phyloP scores from a whole-genome alignment of 768 basidiomycete genomes.

The Trametes villosa region DNA sequence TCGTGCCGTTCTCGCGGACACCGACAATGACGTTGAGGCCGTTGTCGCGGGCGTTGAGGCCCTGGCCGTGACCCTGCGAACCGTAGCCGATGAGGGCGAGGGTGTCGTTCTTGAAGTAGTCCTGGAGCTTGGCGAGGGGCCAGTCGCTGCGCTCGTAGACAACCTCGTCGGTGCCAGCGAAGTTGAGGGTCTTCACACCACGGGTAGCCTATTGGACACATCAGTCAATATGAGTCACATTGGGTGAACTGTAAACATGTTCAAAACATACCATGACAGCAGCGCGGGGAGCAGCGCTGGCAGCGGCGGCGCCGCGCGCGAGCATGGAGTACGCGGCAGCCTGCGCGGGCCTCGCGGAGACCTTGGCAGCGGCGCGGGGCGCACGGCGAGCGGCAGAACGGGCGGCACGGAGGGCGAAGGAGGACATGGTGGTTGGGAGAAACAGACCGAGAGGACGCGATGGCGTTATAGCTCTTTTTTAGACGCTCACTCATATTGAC shows the following conservation, averaged over 20 bases:
- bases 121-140: conserved; percentile 96
- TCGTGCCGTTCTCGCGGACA: conserved; percentile 95
- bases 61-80: conserved; percentile 98
- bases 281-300: conserved; percentile 33
- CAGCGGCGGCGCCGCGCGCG: conserved; percentile 42
- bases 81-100: conserved; percentile 99
- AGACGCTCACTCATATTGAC: conserved; percentile 20
- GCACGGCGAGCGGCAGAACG: conserved; percentile 70
- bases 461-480: conserved; percentile 19
- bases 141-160: conserved; percentile 98
- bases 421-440: conserved; percentile 55
- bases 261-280: conserved; percentile 43
- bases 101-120: conserved; percentile 99
- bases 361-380: conserved; percentile 51
- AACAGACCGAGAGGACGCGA: neutral
- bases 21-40: conserved; percentile 98
- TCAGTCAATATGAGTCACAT: conserved; percentile 14
- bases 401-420: conserved; percentile 68
- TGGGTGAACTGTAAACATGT: neutral
- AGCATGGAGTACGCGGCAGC: conserved; percentile 73
- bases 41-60: conserved; percentile 98
- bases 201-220: conserved; percentile 53
- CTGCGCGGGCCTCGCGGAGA: conserved; percentile 47
- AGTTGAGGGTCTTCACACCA: conserved; percentile 94
- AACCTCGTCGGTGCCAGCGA: conserved; percentile 90